Evolutionary conservation across 352 stramenopile species (phyloP), one percentile per base, ranked within the genome.

Genomic region (Pythium rishiriense): DNA sequence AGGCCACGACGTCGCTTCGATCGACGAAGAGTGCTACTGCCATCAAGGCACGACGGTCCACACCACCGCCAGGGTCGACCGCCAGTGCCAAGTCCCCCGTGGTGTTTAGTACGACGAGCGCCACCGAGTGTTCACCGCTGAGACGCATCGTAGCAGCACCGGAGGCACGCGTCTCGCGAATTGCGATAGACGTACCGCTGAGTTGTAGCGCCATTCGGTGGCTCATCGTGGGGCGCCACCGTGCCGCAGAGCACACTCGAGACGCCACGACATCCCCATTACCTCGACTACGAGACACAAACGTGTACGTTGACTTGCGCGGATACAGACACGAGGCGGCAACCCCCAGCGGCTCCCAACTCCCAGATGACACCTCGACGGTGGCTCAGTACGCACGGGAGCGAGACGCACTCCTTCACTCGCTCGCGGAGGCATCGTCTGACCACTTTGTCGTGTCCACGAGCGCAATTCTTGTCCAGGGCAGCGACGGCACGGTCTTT

Each of bases 181-280:
- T 59, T 33, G 11, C 49, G 7, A 21, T 55, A 4, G 59, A 59
- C 14, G 42, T 42, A 0, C 39, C 21, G 25, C 50, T 66, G 25
- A 66, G 49, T 33, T 54, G 37, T 14, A 60, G 41, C 21, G 14
- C 33, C 4, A 48, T 66, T 17, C 5, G 1, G 14, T 66, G 59
- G 59, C 29, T 66, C 1, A 4, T 66, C 17, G 3, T 37, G 12
- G 12, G 47, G 33, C n/a, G n/a, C n/a, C n/a, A n/a, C n/a, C n/a
- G n/a, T n/a, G n/a, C n/a, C n/a, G n/a, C n/a, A n/a, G n/a, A n/a
- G n/a, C n/a, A n/a, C n/a, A n/a, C n/a, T n/a, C n/a, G n/a, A n/a
- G 37, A 35, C 12, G 8, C 8, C 14, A 3, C 21, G 15, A 24
- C 12, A 11, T 25, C 3, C 17, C n/a, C 22, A 14, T 35, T 17